A percentile compares a stretch with the other conserved stretches of the same genome.
These are phyloP conservation scores for Ceratocystis colombiana DNA, from an alignment of 2,329 filamentous ascomycete genomes.

Conservation along the genomic window DNA sequence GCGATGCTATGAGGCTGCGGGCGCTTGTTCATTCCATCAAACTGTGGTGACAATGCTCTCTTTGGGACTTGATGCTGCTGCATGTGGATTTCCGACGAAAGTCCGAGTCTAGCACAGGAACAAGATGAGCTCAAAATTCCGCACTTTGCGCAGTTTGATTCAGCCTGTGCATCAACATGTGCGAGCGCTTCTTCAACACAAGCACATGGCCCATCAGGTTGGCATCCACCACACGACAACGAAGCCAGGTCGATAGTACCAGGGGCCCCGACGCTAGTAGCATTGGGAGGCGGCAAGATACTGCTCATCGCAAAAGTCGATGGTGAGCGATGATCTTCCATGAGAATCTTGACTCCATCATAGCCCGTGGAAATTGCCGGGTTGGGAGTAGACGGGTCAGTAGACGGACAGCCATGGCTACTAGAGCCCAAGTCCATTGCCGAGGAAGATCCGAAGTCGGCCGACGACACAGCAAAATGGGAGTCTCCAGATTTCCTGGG, in stretches of 20 bases:
- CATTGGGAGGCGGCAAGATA: conserved; percentile 47
- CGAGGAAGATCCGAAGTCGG: conserved; percentile 9
- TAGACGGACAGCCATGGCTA: conserved; percentile 13
- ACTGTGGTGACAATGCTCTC: conserved; percentile 39
- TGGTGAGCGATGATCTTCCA: conserved; percentile 25
- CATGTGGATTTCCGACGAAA: conserved; percentile 33
- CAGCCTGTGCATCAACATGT: conserved; percentile 41
- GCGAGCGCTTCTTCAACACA: conserved; percentile 51
- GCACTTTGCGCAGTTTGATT: conserved; percentile 56
- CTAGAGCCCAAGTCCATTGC: not conserved
- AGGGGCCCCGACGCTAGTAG: conserved; percentile 27
- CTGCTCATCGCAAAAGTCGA: conserved; percentile 41
- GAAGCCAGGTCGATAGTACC: conserved; percentile 29
- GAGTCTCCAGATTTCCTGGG: conserved; percentile 18
- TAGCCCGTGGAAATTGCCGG: conserved; percentile 23
- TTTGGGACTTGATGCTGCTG: conserved; percentile 34
- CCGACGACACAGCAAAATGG: conserved; percentile 20
- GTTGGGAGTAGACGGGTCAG: conserved; percentile 10
- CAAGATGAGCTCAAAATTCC: conserved; percentile 49
- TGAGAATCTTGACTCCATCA: conserved; percentile 20
- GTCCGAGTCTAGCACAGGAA: conserved; percentile 53
- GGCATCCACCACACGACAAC: conserved; percentile 48
- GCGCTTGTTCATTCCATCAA: conserved; percentile 32
- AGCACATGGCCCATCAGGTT: conserved; percentile 43
- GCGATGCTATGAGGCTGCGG: conserved; percentile 34